A percentile compares a stretch with the other conserved stretches of the same genome.
Evolutionary conservation across 371 early-diverging fungal genomes (phyloP).

Genomic region (Parasitella parasitica): DNA sequence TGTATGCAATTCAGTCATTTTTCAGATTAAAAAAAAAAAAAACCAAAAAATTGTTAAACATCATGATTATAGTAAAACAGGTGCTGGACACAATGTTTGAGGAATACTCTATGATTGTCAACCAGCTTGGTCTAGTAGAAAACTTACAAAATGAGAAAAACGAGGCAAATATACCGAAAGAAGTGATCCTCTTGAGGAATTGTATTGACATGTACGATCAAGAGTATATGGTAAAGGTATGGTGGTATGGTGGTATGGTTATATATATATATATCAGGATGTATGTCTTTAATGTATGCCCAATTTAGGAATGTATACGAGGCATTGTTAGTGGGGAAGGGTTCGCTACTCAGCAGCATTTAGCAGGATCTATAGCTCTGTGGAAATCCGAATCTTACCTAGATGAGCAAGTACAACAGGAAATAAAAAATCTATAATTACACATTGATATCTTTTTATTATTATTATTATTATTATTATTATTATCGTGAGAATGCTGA

Average conservation of each 20-base stretch:
- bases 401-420: conserved; percentile 21
- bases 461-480: background rate
- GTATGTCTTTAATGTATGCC: background rate
- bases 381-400: conserved; percentile 35
- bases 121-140: conserved; percentile 7
- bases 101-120: conserved; percentile 9
- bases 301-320: conserved; percentile 24
- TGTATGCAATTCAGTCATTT: too few relatives aligned
- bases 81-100: conserved; percentile 23
- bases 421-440: conserved; percentile 12
- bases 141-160: background rate
- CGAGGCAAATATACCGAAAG: conserved; percentile 11
- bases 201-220: conserved; percentile 33
- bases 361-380: conserved; percentile 29
- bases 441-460: background rate
- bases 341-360: conserved; percentile 31
- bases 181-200: conserved; percentile 7
- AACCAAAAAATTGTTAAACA: background rate
- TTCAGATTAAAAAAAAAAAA: background rate
- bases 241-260: too few relatives aligned
- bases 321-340: conserved; percentile 19
- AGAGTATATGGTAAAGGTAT: conserved; percentile 34
- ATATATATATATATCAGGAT: background rate
- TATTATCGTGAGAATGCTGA: background rate
- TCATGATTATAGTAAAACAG: conserved; percentile 4